These are phyloP conservation scores for Salix exigua DNA, from an alignment of 345 rosid species.

Conservation along the genomic window DNA sequence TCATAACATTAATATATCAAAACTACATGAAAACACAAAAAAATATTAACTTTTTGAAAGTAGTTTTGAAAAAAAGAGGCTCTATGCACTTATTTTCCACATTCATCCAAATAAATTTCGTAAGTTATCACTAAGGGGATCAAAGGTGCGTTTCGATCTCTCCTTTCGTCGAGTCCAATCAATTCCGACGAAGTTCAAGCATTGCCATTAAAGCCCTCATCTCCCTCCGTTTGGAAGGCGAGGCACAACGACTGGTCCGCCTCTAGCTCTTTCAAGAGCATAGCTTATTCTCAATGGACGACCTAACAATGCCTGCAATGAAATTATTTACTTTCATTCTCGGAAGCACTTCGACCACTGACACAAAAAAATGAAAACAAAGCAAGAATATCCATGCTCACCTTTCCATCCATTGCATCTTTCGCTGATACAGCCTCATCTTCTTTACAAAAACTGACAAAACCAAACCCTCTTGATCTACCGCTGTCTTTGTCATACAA, in stretches of 20 bases:
- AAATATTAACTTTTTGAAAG: no score
- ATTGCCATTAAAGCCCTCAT: slow-evolving; percentile 4
- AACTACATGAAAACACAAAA: no score
- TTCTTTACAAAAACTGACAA: slow-evolving; percentile 62
- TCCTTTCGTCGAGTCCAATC: background rate
- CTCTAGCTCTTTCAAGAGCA: slow-evolving; percentile 75
- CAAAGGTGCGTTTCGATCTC: background rate
- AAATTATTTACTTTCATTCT: background rate
- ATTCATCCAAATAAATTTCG: no score
- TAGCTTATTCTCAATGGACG: slow-evolving; percentile 70
- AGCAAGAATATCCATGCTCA: slow-evolving; percentile 10
- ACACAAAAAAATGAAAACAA: background rate
- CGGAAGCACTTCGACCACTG: background rate
- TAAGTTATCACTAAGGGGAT: no score
- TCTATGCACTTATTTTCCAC: no score
- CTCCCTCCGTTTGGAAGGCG: slow-evolving; percentile 38
- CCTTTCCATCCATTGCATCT: slow-evolving; percentile 96
- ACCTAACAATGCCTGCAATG: slow-evolving; percentile 69
- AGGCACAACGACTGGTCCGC: slow-evolving; percentile 74
- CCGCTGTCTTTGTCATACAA: slow-evolving; percentile 70
- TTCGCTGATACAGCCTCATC: slow-evolving; percentile 59
- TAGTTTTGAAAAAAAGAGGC: no score
- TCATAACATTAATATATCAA: no score
- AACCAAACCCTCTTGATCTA: slow-evolving; percentile 89
- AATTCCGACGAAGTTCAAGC: background rate